phyloP scores from a whole-genome alignment of 495 filamentous ascomycete species.

The Annulohypoxylon maeteangense region DNA sequence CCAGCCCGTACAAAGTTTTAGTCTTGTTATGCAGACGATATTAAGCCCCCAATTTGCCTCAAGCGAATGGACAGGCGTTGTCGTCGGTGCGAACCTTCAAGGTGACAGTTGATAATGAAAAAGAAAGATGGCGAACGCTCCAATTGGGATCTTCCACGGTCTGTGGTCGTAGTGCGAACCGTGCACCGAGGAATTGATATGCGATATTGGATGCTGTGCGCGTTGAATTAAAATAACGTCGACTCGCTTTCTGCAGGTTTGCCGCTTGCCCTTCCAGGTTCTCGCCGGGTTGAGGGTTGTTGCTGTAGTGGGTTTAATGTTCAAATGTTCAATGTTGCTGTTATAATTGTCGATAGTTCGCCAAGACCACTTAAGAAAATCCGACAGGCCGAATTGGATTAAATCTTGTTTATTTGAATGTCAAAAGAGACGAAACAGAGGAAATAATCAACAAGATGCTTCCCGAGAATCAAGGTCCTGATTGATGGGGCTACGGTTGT shows the following conservation, averaged over 20 bases:
- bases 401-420: conserved; percentile 49
- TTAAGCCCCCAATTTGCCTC: conserved; percentile 43
- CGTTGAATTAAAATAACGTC: conserved; percentile 11
- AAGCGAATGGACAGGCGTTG: conserved; percentile 40
- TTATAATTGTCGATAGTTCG: conserved; percentile 22
- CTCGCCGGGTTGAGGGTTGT: not conserved
- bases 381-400: conserved; percentile 55
- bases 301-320: not conserved
- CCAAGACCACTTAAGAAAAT: conserved; percentile 43
- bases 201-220: conserved; percentile 28
- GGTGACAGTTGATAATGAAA: conserved; percentile 27
- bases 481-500: conserved; percentile 47
- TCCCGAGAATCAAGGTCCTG: conserved; percentile 40
- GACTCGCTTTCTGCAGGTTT: conserved; percentile 25
- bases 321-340: not conserved
- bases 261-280: conserved; percentile 9
- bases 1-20: conserved; percentile 45
- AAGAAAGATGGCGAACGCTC: conserved; percentile 26
- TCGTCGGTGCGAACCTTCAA: conserved; percentile 41
- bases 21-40: conserved; percentile 21
- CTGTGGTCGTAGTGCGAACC: conserved; percentile 27
- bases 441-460: conserved; percentile 54
- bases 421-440: conserved; percentile 37
- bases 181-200: conserved; percentile 18
- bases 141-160: conserved; percentile 21